Base-by-base conservation (phyloP, 1,284 basidiomycete species). In the Sporisorium reilianum region DNA sequence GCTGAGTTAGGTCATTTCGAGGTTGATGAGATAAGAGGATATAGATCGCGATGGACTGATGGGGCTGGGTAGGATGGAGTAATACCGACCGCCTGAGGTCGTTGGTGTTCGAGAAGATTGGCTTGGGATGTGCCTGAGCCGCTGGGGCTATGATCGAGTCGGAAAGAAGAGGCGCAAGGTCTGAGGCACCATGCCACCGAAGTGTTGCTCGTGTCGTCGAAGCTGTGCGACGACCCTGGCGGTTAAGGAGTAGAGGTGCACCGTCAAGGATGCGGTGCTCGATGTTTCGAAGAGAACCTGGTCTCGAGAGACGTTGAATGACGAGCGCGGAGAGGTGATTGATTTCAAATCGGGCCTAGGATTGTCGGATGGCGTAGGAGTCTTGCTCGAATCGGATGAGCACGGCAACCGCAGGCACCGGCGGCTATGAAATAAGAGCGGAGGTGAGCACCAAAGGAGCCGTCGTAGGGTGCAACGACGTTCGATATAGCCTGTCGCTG, bases 401-500 rank as follows among this genome's bases (percentile, higher is more conserved):
- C 18, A 20, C 12, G 52, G 26, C 6, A 22, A 53, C 38, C 52
- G 14, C 42, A 12, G 44, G 28, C 23, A 23, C 34, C 44, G 34
- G 44, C 18, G 44, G 44, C 34, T 23, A 11, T 20, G 2, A 23
- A 10, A 16, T 2, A 23, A 22, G 20, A 34, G 11, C 4, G n/a
- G 20, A 11, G 2, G 26, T 44, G 38, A 38, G 23, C 46, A 40
- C 36, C 46, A 16, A 46, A 41, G 16, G 10, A 30, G 48, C 49
- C 49, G 40, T 41, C 56, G 58, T 46, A 40, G 41, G 46, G 28
- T 1, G 28, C 36, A 36, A 42, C 23, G 56, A 52, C 48, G 41
- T 28, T 50, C 23, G 45, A n/a, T 36, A 25, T 41, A 12, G 57
- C 61, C 38, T 64, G 56, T 64, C 61, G 53, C 61, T 69, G 66